Evolutionary conservation across 352 stramenopile genomes (phyloP).

Genomic region (Aphanomyces invadans): DNA sequence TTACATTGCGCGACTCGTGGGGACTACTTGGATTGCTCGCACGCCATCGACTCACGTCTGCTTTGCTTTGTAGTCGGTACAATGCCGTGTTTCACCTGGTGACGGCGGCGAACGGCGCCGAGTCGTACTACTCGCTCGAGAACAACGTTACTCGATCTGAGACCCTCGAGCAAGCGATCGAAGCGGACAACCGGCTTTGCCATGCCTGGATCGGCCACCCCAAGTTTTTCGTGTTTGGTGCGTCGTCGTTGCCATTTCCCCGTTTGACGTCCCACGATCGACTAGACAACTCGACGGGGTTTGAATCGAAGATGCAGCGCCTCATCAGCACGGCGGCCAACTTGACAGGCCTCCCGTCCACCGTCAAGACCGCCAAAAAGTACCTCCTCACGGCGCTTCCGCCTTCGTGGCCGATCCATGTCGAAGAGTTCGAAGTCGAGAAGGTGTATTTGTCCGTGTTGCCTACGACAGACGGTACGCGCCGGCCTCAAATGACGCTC

Average conservation of each 20-base stretch:
- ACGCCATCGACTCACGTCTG: too few species aligned
- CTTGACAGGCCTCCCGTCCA: constrained; percentile 68
- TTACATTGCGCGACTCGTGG: constrained; percentile 74
- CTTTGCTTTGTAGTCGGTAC: constrained; percentile 69
- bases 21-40: too few species aligned
- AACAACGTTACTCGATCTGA: constrained; percentile 96
- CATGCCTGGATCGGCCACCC: constrained; percentile 76
- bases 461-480: background rate
- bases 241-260: constrained; percentile 1
- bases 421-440: constrained; percentile 82
- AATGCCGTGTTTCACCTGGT: constrained; percentile 86
- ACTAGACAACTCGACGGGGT: constrained; percentile 80
- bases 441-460: constrained; percentile 72
- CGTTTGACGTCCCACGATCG: too few species aligned
- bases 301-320: constrained; percentile 84
- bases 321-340: constrained; percentile 66
- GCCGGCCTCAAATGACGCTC: background rate
- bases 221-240: constrained; percentile 79
- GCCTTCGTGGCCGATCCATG: constrained; percentile 60
- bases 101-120: constrained; percentile 89
- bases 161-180: constrained; percentile 82
- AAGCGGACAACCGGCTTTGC: constrained; percentile 78
- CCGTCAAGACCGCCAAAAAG: constrained; percentile 49
- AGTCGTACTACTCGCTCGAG: constrained; percentile 93
- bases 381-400: constrained; percentile 47